Percentiles rank a stretch among this genome's conserved stretches.
Evolutionary conservation across 176 grass and related monocot genomes (phyloP).

Genomic region (Leersia perrieri): DNA sequence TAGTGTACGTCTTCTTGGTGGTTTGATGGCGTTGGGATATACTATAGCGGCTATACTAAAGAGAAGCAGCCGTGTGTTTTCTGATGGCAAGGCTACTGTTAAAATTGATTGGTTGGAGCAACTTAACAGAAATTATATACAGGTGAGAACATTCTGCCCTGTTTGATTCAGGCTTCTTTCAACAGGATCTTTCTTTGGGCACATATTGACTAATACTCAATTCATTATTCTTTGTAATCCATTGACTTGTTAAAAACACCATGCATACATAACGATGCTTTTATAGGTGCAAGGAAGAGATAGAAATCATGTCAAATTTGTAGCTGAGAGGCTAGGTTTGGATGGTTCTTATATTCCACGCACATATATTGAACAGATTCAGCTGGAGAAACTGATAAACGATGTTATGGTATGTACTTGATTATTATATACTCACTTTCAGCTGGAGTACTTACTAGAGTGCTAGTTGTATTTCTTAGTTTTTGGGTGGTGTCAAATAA

Average conservation of each 20-base stretch:
- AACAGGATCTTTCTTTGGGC: conserved; percentile 6
- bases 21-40: conserved; percentile 96
- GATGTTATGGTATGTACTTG: conserved; percentile 83
- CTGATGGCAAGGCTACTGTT: conserved; percentile 79
- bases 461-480: conserved; percentile 18
- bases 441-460: background rate
- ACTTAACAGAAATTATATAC: conserved; percentile 76
- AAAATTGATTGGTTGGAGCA: conserved; percentile 98
- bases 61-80: conserved; percentile 81
- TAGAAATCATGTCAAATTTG: conserved; percentile 61
- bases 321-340: conserved; percentile 78
- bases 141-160: conserved; percentile 51
- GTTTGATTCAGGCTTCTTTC: conserved; percentile 16
- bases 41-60: conserved; percentile 96
- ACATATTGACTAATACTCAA: background rate
- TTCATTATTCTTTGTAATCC: conserved; percentile 6
- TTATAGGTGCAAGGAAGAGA: conserved; percentile 94
- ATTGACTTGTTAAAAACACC: background rate
- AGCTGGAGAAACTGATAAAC: conserved; percentile 93
- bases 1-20: conserved; percentile 95
- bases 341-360: conserved; percentile 86
- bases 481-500: conserved; percentile 24
- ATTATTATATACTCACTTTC: background rate
- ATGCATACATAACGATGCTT: background rate
- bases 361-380: conserved; percentile 99